A percentile compares a stretch with the other conserved stretches of the same genome.
Conservation (phyloP, 768 basidiomycete species). For the Agaricus blazei region DNA sequence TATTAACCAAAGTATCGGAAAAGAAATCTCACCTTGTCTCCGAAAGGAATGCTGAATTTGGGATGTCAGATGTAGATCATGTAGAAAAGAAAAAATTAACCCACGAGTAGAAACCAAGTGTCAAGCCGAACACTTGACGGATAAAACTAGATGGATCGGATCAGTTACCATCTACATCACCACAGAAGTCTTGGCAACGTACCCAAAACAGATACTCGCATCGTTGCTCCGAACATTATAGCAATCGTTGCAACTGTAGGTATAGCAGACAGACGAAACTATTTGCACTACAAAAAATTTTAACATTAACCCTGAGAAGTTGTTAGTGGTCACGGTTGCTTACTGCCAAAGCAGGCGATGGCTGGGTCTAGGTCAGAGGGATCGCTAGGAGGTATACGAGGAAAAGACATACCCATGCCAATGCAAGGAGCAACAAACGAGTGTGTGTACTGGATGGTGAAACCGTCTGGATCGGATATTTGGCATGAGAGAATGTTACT, state of each 20-base stretch:
- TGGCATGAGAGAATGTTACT: too few relatives aligned
- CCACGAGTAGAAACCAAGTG: conserved; percentile 34
- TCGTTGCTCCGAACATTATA: conserved; percentile 31
- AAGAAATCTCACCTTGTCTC: conserved; percentile 21
- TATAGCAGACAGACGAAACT: conserved; percentile 31
- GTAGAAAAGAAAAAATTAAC: neutral
- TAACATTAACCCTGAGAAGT: neutral
- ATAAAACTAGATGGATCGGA: conserved; percentile 22
- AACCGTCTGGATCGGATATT: conserved; percentile 20
- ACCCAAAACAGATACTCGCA: conserved; percentile 35
- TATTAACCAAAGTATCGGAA: neutral
- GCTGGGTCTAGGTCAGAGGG: conserved; percentile 14
- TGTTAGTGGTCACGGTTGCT: neutral
- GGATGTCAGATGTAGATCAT: neutral
- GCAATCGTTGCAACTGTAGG: conserved; percentile 35
- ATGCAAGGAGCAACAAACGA: conserved; percentile 32
- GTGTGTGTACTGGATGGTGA: conserved; percentile 28
- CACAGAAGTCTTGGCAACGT: conserved; percentile 3
- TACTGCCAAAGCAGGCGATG: conserved; percentile 32
- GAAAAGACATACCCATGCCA: conserved; percentile 27
- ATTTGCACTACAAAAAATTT: conserved; percentile 24
- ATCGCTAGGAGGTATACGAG: neutral
- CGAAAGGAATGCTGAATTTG: conserved; percentile 27
- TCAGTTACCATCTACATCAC: neutral
- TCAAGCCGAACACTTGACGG: conserved; percentile 31